Evolutionary conservation across 257 asterid species (phyloP).

Genomic region (Solanum lycopersicoides): DNA sequence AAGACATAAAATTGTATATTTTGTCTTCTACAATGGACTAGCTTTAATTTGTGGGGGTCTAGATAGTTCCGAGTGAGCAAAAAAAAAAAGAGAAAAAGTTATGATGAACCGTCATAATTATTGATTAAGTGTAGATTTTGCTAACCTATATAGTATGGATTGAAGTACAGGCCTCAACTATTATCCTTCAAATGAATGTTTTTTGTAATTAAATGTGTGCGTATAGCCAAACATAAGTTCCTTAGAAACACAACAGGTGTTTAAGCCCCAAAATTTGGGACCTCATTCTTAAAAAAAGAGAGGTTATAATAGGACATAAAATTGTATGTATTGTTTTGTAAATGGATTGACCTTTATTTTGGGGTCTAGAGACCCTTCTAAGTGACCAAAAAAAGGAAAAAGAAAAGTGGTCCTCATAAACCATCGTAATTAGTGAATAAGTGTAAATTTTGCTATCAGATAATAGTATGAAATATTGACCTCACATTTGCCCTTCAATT

Average conservation of each 20-base stretch:
- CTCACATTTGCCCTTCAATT: not conserved
- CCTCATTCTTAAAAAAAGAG: too few relatives aligned
- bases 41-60: not conserved
- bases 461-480: not conserved
- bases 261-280: not conserved
- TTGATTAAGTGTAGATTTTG: not conserved
- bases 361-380: not conserved
- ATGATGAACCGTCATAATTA: not conserved
- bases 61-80: not conserved
- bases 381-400: not conserved
- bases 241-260: not conserved
- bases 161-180: too few relatives aligned
- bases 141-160: too few relatives aligned
- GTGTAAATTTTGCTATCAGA: not conserved
- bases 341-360: not conserved
- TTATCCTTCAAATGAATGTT: not conserved
- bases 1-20: not conserved
- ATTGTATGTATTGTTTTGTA: not conserved
- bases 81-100: too few relatives aligned
- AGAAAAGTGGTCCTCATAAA: not conserved
- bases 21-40: not conserved
- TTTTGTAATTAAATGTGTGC: not conserved
- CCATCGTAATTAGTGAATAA: not conserved
- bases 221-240: not conserved
- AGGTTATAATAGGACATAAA: not conserved